These are phyloP conservation scores for Daldinia bambusicola DNA, from an alignment of 495 filamentous ascomycete genomes.

Conservation along the genomic window DNA sequence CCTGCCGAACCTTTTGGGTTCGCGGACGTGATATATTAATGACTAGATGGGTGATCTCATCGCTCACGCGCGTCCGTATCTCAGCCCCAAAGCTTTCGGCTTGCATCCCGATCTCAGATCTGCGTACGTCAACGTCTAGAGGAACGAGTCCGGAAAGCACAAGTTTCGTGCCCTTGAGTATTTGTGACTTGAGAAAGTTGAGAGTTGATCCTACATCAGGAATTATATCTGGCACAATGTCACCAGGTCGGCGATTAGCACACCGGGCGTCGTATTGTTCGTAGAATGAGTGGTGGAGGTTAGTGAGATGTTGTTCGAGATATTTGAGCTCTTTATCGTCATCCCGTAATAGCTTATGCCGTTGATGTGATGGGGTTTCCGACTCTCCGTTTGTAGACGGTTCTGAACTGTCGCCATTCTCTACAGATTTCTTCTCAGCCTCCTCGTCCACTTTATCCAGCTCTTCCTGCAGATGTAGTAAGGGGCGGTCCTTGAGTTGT, in stretches of 20 bases:
- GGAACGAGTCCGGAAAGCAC: constrained; percentile 93
- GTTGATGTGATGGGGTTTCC: constrained; percentile 56
- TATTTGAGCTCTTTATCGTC: constrained; percentile 81
- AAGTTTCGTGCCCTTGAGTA: constrained; percentile 75
- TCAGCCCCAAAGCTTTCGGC: constrained; percentile 84
- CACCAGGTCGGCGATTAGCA: constrained; percentile 37
- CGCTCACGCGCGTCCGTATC: constrained; percentile 65
- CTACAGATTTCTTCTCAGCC: constrained; percentile 62
- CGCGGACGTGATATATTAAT: constrained; percentile 69
- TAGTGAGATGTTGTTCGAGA: constrained; percentile 76
- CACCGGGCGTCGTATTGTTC: constrained; percentile 73
- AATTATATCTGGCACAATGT: constrained; percentile 64
- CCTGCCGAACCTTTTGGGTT: constrained; percentile 89
- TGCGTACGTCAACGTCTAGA: constrained; percentile 74
- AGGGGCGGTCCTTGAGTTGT: constrained; percentile 86
- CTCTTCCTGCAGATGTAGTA: constrained; percentile 87
- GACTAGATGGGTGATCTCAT: constrained; percentile 63
- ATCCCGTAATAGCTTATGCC: constrained; percentile 84
- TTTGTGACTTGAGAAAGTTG: constrained; percentile 75
- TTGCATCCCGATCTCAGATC: constrained; percentile 85
- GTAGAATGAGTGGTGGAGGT: constrained; percentile 82
- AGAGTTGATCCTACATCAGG: constrained; percentile 88
- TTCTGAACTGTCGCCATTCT: constrained; percentile 50
- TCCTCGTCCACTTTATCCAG: constrained; percentile 84
- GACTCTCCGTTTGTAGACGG: constrained; percentile 38